Conservation (phyloP, 176 grass and related monocot genomes). For the Oryza meyeriana region DNA sequence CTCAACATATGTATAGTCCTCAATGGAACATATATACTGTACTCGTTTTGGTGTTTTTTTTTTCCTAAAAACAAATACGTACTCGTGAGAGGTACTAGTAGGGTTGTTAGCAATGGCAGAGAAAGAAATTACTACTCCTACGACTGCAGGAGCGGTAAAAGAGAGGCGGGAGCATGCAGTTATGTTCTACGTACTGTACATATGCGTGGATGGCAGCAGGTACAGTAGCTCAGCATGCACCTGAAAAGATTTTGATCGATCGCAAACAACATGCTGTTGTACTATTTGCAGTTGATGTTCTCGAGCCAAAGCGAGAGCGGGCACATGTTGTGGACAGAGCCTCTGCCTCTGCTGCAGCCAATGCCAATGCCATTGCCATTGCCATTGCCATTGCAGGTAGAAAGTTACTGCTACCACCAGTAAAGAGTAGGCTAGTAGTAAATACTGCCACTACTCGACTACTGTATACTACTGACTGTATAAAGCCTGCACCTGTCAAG, state of each 20-base stretch:
- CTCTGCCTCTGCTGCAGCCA: background rate
- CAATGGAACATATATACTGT: no score
- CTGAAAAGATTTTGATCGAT: background rate
- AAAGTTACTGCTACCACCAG: background rate
- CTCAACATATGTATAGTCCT: no score
- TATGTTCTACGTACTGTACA: background rate
- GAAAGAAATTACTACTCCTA: background rate
- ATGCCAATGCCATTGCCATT: no score
- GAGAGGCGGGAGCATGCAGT: background rate
- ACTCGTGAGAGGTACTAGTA: no score
- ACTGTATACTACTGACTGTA: background rate
- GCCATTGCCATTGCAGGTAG: background rate
- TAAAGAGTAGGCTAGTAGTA: no score
- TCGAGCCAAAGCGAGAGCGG: slow-evolving; percentile 18
- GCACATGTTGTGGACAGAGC: slow-evolving; percentile 2
- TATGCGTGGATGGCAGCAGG: no score
- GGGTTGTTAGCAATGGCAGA: no score
- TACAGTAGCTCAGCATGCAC: no score
- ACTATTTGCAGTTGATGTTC: slow-evolving; percentile 35
- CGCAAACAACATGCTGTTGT: background rate
- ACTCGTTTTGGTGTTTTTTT: no score
- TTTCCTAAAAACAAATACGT: no score
- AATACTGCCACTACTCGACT: no score
- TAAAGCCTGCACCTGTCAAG: slow-evolving; percentile 49
- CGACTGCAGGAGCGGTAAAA: background rate